These are phyloP conservation scores for Stephanodiscus minutulus DNA, from an alignment of 108 stramenopile species.

Conservation along the genomic window DNA sequence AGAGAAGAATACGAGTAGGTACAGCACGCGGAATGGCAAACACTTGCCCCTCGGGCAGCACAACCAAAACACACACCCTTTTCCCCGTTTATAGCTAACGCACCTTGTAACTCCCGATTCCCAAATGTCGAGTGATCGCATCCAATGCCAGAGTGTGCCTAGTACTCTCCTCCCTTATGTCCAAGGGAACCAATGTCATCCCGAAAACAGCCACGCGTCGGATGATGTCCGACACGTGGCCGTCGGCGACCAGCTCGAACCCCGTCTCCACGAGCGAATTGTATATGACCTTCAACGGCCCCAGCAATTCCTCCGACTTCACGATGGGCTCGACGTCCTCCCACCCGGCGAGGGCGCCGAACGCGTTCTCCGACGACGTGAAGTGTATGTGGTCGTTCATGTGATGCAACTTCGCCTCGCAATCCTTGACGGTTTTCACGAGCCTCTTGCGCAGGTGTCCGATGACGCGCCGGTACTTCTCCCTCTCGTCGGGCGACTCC, in stretches of 20 bases:
- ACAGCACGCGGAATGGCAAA: background rate
- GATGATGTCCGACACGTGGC: conserved; percentile 91
- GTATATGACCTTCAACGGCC: conserved; percentile 84
- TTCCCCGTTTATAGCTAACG: conserved; percentile 1
- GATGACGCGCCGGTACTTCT: conserved; percentile 86
- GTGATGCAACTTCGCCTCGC: conserved; percentile 53
- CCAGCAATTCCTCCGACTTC: conserved; percentile 76
- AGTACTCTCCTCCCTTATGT: conserved; percentile 95
- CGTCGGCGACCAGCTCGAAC: conserved; percentile 88
- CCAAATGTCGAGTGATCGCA: conserved; percentile 91
- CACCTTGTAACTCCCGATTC: conserved; percentile 86
- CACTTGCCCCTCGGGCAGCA: no score
- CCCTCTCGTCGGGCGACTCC: conserved; percentile 52
- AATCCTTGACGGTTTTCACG: conserved; percentile 70
- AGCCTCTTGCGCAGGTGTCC: conserved; percentile 77
- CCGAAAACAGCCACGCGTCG: conserved; percentile 90
- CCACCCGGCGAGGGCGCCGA: conserved; percentile 48
- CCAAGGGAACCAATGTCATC: conserved; percentile 89
- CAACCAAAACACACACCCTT: background rate
- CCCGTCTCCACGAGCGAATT: conserved; percentile 81
- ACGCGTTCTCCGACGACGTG: conserved; percentile 24
- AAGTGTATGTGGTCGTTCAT: conserved; percentile 23
- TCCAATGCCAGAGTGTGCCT: conserved; percentile 91
- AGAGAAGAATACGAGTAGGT: background rate
- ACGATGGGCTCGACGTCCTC: conserved; percentile 68